These are phyloP conservation scores for Chara braunii DNA, from an alignment of 139 green algal genomes.

Conservation along the genomic window DNA sequence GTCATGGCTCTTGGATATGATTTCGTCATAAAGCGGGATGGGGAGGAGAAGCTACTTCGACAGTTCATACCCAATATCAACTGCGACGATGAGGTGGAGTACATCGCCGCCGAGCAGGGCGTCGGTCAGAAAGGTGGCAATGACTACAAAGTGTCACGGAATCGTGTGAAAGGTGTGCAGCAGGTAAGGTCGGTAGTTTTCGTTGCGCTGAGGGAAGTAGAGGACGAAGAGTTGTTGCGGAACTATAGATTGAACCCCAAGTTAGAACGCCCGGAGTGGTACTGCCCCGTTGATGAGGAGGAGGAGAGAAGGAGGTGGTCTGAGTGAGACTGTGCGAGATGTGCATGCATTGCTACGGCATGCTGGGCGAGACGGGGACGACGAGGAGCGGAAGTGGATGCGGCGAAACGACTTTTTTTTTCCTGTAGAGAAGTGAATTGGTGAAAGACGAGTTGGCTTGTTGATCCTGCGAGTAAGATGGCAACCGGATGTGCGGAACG, in stretches of 20 bases:
- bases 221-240: slow-evolving; percentile 62
- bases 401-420: too few species aligned
- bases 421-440: too few species aligned
- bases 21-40: slow-evolving; percentile 1
- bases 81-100: neutral
- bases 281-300: slow-evolving; percentile 52
- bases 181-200: slow-evolving; percentile 47
- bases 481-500: too few species aligned
- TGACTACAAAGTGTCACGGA: neutral
- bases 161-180: neutral
- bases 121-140: neutral
- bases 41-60: neutral
- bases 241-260: slow-evolving; percentile 62
- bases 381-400: too few species aligned
- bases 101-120: neutral
- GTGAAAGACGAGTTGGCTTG: too few species aligned
- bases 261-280: slow-evolving; percentile 51
- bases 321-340: too few species aligned
- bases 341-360: too few species aligned
- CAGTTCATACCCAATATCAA: neutral
- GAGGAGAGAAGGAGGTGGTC: slow-evolving; percentile 58
- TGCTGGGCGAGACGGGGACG: too few species aligned
- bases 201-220: slow-evolving; percentile 47
- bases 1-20: slow-evolving; percentile 51
- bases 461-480: too few species aligned